Conservation (phyloP, 2,329 filamentous ascomycete genomes). For the Triangularia verruculosa region DNA sequence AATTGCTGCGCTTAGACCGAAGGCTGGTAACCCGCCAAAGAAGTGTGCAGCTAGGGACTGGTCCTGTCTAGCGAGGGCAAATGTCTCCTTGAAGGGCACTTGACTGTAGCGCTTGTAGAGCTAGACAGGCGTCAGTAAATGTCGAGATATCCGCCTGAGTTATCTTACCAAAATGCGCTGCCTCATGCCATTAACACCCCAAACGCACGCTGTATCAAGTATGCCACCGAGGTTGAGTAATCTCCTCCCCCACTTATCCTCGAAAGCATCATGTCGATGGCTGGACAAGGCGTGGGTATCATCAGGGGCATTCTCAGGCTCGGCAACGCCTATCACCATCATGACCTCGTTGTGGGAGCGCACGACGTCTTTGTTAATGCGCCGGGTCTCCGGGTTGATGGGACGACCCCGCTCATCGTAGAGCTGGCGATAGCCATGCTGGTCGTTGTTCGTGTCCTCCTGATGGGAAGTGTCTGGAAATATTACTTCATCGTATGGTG, state of each 20-base stretch:
- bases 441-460: slow-evolving; percentile 42
- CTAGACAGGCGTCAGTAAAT: slow-evolving; percentile 31
- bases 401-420: slow-evolving; percentile 57
- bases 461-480: slow-evolving; percentile 37
- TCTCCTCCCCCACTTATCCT: slow-evolving; percentile 44
- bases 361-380: slow-evolving; percentile 55
- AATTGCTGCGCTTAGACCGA: slow-evolving; percentile 35
- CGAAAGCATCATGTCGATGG: slow-evolving; percentile 45
- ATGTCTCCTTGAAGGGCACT: slow-evolving; percentile 47
- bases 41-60: slow-evolving; percentile 36
- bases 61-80: slow-evolving; percentile 34
- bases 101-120: slow-evolving; percentile 51
- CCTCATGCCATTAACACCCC: slow-evolving; percentile 52
- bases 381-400: slow-evolving; percentile 52
- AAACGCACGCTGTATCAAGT: slow-evolving; percentile 44
- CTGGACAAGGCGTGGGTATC: slow-evolving; percentile 40
- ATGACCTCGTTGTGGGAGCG: slow-evolving; percentile 62
- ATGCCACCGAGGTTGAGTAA: slow-evolving; percentile 36
- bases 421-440: slow-evolving; percentile 42
- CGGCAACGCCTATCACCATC: slow-evolving; percentile 60
- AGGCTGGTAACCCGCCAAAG: slow-evolving; percentile 41
- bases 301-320: slow-evolving; percentile 48
- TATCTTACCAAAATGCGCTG: slow-evolving; percentile 47
- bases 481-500: slow-evolving; percentile 56
- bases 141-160: neutral